phyloP scores from a whole-genome alignment of 345 rosid species.

The Eucalyptus polyanthemos region DNA sequence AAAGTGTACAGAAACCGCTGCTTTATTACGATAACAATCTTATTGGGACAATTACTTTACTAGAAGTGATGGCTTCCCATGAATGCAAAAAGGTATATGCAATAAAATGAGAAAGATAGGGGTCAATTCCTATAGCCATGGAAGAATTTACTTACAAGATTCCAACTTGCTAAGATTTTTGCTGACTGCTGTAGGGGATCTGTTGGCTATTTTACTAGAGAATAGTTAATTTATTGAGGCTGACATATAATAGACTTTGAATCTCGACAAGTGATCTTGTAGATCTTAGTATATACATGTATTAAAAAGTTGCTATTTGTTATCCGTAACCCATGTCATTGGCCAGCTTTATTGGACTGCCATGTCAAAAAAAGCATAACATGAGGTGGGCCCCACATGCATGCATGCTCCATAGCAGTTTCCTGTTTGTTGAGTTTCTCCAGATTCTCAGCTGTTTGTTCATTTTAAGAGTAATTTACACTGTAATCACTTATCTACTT shows the following conservation, averaged over 20 bases:
- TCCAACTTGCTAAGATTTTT: not conserved
- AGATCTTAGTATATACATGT: not conserved
- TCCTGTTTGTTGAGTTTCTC: not conserved
- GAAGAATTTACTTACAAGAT: not conserved
- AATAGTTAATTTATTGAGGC: not conserved
- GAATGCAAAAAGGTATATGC: constrained; percentile 75
- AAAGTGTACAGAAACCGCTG: constrained; percentile 81
- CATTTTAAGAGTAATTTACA: not conserved
- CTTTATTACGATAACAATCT: constrained; percentile 84
- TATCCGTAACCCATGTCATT: not conserved
- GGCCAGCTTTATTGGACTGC: not conserved
- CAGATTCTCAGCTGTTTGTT: not conserved
- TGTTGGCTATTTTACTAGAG: not conserved
- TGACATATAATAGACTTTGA: not conserved
- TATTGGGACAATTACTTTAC: constrained; percentile 65
- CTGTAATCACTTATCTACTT: not conserved
- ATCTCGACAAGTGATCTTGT: not conserved
- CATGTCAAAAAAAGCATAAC: not conserved
- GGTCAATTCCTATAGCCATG: not conserved
- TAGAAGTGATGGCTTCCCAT: constrained; percentile 84
- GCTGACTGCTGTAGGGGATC: not conserved
- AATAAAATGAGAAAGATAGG: not conserved
- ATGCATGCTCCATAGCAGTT: not conserved
- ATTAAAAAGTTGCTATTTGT: not conserved
- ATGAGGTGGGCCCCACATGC: not conserved